phyloP scores from a whole-genome alignment of 2,329 filamentous ascomycete genomes.

The Alternaria sp. region DNA sequence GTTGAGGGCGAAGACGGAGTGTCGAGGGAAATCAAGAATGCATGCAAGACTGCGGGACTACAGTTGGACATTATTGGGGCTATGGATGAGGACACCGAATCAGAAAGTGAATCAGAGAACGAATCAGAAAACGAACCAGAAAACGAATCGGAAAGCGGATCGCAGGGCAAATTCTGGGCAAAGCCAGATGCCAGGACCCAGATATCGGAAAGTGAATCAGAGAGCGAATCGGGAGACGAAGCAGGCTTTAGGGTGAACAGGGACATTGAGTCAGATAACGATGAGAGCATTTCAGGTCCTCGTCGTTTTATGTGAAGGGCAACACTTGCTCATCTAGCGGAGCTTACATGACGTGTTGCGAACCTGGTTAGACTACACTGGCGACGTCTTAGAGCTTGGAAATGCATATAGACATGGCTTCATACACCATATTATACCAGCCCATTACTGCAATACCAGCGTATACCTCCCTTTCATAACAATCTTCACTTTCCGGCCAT shows the following conservation, averaged over 20 bases:
- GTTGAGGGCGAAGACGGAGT: slow-evolving; percentile 35
- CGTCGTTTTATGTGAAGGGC: background rate
- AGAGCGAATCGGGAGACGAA: background rate
- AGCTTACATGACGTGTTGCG: background rate
- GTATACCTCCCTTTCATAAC: slow-evolving; percentile 4
- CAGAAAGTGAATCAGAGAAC: background rate
- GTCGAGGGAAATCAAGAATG: slow-evolving; percentile 29
- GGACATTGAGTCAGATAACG: background rate
- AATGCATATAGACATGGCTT: background rate
- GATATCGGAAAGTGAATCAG: background rate
- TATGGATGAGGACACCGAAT: slow-evolving; percentile 14
- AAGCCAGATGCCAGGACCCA: background rate
- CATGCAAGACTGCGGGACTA: slow-evolving; percentile 27
- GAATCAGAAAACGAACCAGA: background rate
- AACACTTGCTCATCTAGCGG: background rate
- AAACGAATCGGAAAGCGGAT: background rate
- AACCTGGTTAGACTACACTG: background rate
- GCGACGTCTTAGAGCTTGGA: background rate
- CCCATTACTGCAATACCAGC: background rate
- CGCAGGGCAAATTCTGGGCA: background rate
- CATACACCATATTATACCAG: background rate
- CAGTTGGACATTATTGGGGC: slow-evolving; percentile 59
- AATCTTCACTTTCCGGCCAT: background rate
- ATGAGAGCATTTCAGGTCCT: background rate
- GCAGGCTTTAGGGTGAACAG: background rate